Evolutionary conservation across 352 stramenopile genomes (phyloP).

Genomic region (Phytophthora fragariaefolia): DNA sequence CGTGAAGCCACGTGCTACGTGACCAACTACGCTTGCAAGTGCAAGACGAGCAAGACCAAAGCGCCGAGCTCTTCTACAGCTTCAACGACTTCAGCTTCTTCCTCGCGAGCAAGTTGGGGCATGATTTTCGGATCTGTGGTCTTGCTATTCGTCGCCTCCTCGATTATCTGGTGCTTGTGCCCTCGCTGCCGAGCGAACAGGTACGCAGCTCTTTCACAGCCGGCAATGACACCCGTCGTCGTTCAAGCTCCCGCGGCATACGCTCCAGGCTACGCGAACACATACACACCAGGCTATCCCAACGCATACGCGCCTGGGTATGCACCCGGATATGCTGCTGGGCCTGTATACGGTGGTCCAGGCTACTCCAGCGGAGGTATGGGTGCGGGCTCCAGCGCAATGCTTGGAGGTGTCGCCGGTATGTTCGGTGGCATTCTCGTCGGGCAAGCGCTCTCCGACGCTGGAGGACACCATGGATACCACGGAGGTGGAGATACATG

Average conservation of each 20-base stretch:
- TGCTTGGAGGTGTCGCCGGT: slow-evolving; percentile 35
- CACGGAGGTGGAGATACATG: slow-evolving; percentile 3
- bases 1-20: slow-evolving; percentile 33
- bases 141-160: slow-evolving; percentile 17
- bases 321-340: slow-evolving; percentile 8
- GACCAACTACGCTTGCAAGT: slow-evolving; percentile 42
- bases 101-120: slow-evolving; percentile 14
- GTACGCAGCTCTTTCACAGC: slow-evolving; percentile 22
- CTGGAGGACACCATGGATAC: slow-evolving; percentile 21
- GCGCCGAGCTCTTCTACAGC: background rate
- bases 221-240: slow-evolving; percentile 26
- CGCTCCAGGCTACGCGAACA: no score
- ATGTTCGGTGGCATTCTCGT: slow-evolving; percentile 35
- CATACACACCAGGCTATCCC: slow-evolving; percentile 14
- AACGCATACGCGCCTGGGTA: slow-evolving; percentile 17
- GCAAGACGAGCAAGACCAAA: slow-evolving; percentile 29
- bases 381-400: slow-evolving; percentile 31
- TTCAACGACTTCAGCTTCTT: slow-evolving; percentile 3
- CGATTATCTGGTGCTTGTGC: slow-evolving; percentile 37
- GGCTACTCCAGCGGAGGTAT: slow-evolving; percentile 29
- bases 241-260: slow-evolving; percentile 24
- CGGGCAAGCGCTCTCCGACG: slow-evolving; percentile 23
- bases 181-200: slow-evolving; percentile 30
- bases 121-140: slow-evolving; percentile 20
- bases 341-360: slow-evolving; percentile 16